Evolutionary conservation across 2,329 filamentous ascomycete species (phyloP).

Genomic region (Cercospora nicotianae): DNA sequence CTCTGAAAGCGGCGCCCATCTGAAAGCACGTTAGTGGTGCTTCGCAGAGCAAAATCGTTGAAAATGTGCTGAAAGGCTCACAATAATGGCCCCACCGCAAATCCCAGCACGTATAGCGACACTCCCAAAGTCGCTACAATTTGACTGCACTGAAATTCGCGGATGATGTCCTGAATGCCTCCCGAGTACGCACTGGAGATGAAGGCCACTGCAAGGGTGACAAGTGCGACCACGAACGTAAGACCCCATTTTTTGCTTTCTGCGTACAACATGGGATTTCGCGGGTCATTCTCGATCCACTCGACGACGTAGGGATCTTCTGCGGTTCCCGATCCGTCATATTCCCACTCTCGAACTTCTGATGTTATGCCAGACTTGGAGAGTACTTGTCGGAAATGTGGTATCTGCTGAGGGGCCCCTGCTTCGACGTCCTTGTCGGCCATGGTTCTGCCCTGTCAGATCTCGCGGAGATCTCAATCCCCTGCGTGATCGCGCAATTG

Average conservation of each 20-base stretch:
- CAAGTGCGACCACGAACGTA: slow-evolving; percentile 62
- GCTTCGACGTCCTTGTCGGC: slow-evolving; percentile 38
- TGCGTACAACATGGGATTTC: slow-evolving; percentile 65
- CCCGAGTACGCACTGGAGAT: slow-evolving; percentile 68
- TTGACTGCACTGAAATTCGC: slow-evolving; percentile 54
- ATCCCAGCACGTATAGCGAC: slow-evolving; percentile 64
- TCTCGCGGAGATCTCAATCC: background rate
- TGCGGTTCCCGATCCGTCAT: slow-evolving; percentile 55
- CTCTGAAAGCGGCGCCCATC: slow-evolving; percentile 63
- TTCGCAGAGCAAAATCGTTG: background rate
- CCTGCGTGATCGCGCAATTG: background rate
- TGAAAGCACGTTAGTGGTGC: background rate
- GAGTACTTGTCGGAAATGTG: slow-evolving; percentile 37
- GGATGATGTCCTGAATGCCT: slow-evolving; percentile 55
- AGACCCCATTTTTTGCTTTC: slow-evolving; percentile 62
- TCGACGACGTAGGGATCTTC: slow-evolving; percentile 67
- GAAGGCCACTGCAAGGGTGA: slow-evolving; percentile 68
- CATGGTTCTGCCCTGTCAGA: slow-evolving; percentile 3
- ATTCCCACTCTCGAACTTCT: slow-evolving; percentile 38
- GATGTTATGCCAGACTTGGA: slow-evolving; percentile 39
- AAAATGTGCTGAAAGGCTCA: background rate
- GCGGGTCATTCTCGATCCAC: slow-evolving; percentile 65
- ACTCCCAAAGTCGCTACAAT: slow-evolving; percentile 62
- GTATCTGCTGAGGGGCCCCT: slow-evolving; percentile 31
- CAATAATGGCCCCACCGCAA: slow-evolving; percentile 53